Conservation (phyloP, 345 rosid species). For the Citrus glauca region DNA sequence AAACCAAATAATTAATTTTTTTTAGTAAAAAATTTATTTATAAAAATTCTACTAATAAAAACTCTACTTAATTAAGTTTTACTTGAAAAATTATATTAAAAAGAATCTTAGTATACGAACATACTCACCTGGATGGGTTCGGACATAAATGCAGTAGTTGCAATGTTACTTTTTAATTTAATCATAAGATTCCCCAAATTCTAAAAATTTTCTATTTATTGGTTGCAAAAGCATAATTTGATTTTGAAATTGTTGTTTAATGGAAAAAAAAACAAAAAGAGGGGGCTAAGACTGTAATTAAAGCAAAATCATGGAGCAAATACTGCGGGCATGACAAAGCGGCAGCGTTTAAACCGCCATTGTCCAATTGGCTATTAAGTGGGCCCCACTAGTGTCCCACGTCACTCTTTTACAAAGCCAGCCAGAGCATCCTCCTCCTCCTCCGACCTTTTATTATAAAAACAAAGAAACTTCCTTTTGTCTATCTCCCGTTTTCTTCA, state of each 20-base stretch:
- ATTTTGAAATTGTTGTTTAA: neutral
- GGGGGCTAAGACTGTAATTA: neutral
- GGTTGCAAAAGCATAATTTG: neutral
- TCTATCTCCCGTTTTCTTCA: neutral
- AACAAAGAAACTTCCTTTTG: slow-evolving; percentile 12
- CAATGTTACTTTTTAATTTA: too few relatives aligned
- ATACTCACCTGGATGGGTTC: accelerated
- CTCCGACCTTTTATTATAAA: slow-evolving; percentile 1
- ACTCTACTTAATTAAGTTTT: too few relatives aligned
- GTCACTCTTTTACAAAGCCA: neutral
- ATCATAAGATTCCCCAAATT: too few relatives aligned
- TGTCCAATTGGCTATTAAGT: slow-evolving; percentile 20
- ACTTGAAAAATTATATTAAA: accelerated
- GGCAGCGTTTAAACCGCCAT: slow-evolving; percentile 2
- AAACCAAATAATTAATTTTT: too few relatives aligned
- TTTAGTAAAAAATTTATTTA: too few relatives aligned
- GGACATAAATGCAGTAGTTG: too few relatives aligned
- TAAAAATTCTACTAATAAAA: too few relatives aligned
- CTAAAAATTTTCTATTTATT: neutral
- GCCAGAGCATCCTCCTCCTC: slow-evolving; percentile 14
- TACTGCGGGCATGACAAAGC: slow-evolving; percentile 1
- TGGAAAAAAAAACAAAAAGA: neutral
- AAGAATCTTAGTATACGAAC: too few relatives aligned
- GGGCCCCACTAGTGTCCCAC: slow-evolving; percentile 25
- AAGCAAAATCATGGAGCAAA: slow-evolving; percentile 10